Evolutionary conservation across 371 early-diverging fungal genomes (phyloP).

Genomic region (Mucor racemosus): DNA sequence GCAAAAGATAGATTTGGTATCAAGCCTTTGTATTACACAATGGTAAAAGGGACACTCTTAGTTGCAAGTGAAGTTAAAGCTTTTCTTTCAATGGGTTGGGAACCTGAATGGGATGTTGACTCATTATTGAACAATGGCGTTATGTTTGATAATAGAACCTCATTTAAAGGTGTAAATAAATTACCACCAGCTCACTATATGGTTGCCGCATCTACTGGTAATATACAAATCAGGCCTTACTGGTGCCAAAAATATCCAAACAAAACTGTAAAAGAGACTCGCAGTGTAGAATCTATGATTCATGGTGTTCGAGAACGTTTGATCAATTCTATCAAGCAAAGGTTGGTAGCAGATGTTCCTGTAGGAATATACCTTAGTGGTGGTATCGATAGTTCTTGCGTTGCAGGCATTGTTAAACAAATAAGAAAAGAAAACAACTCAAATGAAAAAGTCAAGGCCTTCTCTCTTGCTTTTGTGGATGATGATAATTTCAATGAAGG

Average conservation of each 20-base stretch:
- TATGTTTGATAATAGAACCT: conserved; percentile 16
- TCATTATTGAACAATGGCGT: conserved; percentile 15
- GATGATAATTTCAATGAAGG: conserved; percentile 14
- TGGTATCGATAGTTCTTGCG: conserved; percentile 20
- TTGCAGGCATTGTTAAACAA: conserved; percentile 26
- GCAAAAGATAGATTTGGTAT: conserved; percentile 26
- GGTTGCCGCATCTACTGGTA: conserved; percentile 12
- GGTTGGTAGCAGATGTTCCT: conserved; percentile 24
- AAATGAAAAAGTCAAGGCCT: conserved; percentile 16
- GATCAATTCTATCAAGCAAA: conserved; percentile 20
- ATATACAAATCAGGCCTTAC: conserved; percentile 13
- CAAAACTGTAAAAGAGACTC: conserved; percentile 15
- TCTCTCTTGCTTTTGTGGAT: conserved; percentile 22
- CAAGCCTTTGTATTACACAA: conserved; percentile 27
- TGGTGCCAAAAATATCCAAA: conserved; percentile 30
- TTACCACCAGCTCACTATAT: conserved; percentile 28
- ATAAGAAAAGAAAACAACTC: conserved; percentile 21
- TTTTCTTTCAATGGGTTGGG: conserved; percentile 24
- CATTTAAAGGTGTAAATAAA: conserved; percentile 26
- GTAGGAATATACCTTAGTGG: conserved; percentile 23
- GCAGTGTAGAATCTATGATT: conserved; percentile 23
- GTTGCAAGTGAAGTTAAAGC: conserved; percentile 31
- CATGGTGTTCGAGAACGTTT: conserved; percentile 27
- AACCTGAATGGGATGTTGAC: conserved; percentile 28
- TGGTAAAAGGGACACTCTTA: conserved; percentile 21